phyloP scores from a whole-genome alignment of 163 green algal species.

The Volvox carteri region DNA sequence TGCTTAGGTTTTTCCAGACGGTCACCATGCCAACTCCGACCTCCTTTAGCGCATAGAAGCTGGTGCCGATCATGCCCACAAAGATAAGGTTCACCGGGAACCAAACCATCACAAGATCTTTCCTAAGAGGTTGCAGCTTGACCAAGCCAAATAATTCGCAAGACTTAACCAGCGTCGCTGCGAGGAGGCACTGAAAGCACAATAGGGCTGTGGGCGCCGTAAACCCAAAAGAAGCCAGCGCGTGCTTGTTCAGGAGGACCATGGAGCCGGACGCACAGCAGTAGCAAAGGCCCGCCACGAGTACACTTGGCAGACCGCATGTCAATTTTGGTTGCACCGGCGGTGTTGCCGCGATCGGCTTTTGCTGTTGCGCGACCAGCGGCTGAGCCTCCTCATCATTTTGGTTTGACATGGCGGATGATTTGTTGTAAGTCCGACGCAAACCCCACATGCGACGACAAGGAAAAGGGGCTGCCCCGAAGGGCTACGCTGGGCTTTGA shows the following conservation, averaged over 20 bases:
- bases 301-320: slow-evolving; percentile 41
- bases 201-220: slow-evolving; percentile 73
- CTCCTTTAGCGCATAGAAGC: slow-evolving; percentile 78
- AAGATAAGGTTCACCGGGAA: slow-evolving; percentile 80
- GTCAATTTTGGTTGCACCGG: neutral
- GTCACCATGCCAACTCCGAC: slow-evolving; percentile 89
- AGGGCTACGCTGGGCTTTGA: slow-evolving; percentile 8
- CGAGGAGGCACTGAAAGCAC: slow-evolving; percentile 75
- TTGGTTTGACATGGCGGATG: neutral
- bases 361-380: slow-evolving; percentile 13
- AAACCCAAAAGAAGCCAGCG: slow-evolving; percentile 76
- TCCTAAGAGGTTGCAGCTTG: slow-evolving; percentile 73
- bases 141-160: slow-evolving; percentile 68
- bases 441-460: slow-evolving; percentile 19
- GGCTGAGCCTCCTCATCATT: slow-evolving; percentile 22
- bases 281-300: slow-evolving; percentile 66
- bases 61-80: slow-evolving; percentile 77
- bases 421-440: neutral
- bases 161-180: slow-evolving; percentile 72
- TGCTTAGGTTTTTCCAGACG: slow-evolving; percentile 89
- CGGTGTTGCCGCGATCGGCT: neutral
- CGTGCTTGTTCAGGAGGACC: slow-evolving; percentile 82
- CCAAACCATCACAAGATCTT: slow-evolving; percentile 78
- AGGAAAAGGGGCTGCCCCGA: slow-evolving; percentile 6
- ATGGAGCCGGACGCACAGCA: slow-evolving; percentile 59